phyloP scores from a whole-genome alignment of 352 stramenopile species.

The Globisporangium irregulare region DNA sequence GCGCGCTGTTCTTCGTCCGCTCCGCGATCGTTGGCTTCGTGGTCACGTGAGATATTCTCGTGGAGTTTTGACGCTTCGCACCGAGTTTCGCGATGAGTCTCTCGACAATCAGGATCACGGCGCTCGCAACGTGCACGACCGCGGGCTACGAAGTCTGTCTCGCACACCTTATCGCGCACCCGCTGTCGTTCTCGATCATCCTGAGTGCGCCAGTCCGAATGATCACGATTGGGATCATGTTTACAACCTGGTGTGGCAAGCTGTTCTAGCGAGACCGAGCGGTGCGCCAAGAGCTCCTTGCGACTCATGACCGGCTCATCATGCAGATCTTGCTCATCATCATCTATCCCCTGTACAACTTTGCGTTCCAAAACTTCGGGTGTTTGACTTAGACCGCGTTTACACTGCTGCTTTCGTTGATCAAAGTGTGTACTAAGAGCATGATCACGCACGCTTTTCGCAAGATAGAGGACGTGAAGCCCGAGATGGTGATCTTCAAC shows the following conservation, averaged over 20 bases:
- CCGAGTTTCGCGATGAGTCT: slow-evolving; percentile 11
- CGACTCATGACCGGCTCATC: neutral
- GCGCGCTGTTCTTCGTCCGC: slow-evolving; percentile 20
- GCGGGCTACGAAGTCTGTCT: slow-evolving; percentile 9
- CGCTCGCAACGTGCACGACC: slow-evolving; percentile 14
- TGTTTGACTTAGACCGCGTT: slow-evolving; percentile 13
- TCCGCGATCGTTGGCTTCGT: slow-evolving; percentile 20
- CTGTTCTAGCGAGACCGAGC: neutral
- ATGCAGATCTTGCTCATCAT: slow-evolving; percentile 17
- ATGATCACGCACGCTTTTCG: slow-evolving; percentile 22
- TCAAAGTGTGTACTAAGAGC: slow-evolving; percentile 26
- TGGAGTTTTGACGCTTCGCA: slow-evolving; percentile 23
- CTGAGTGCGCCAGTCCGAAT: neutral
- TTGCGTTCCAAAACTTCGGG: slow-evolving; percentile 17
- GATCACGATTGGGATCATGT: neutral
- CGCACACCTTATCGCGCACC: slow-evolving; percentile 20
- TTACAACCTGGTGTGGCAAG: neutral
- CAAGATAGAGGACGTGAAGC: slow-evolving; percentile 23
- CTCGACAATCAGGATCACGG: slow-evolving; percentile 5
- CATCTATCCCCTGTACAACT: slow-evolving; percentile 26
- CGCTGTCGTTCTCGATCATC: slow-evolving; percentile 28
- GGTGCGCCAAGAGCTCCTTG: slow-evolving; percentile 16
- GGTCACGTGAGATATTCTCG: slow-evolving; percentile 17
- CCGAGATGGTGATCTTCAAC: slow-evolving; percentile 29
- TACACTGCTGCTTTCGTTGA: slow-evolving; percentile 14